A percentile compares a stretch with the other conserved stretches of the same genome.
Evolutionary conservation across 2,329 filamentous ascomycete genomes (phyloP).

Genomic region (Pseudogymnoascus sp.): DNA sequence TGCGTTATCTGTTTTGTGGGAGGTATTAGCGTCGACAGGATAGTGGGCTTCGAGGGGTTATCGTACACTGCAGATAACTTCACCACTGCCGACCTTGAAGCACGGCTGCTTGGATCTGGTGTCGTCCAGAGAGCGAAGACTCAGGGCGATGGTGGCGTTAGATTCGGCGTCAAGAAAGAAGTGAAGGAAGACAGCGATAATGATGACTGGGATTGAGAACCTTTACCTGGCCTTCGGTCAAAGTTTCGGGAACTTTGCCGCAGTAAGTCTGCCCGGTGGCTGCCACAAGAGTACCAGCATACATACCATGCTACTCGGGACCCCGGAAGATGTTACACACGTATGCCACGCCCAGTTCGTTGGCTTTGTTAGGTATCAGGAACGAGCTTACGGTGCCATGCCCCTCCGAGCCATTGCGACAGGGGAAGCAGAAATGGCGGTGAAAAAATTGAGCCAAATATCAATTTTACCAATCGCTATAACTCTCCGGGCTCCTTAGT

Average conservation of each 20-base stretch:
- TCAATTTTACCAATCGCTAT: background rate
- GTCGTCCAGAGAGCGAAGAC: slow-evolving; percentile 45
- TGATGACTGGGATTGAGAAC: slow-evolving; percentile 37
- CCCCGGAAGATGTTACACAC: background rate
- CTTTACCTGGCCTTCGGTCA: background rate
- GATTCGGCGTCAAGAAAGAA: slow-evolving; percentile 26
- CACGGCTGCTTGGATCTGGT: slow-evolving; percentile 40
- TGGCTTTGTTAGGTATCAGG: background rate
- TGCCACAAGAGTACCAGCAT: background rate
- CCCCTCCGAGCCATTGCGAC: background rate
- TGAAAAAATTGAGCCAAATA: background rate
- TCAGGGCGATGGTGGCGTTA: slow-evolving; percentile 34
- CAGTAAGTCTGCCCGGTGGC: background rate
- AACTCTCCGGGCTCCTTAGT: background rate
- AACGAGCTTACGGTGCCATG: background rate
- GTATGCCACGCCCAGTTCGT: background rate
- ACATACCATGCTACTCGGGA: background rate
- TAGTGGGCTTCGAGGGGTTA: slow-evolving; percentile 51
- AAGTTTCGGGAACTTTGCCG: slow-evolving; percentile 8
- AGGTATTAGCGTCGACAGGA: slow-evolving; percentile 45
- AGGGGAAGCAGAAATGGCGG: background rate
- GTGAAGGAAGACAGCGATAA: slow-evolving; percentile 38
- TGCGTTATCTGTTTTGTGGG: slow-evolving; percentile 50
- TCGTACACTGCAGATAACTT: slow-evolving; percentile 44
- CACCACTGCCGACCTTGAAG: slow-evolving; percentile 45